phyloP scores from a whole-genome alignment of 2,329 filamentous ascomycete genomes.

The Hypocrella siamensis region DNA sequence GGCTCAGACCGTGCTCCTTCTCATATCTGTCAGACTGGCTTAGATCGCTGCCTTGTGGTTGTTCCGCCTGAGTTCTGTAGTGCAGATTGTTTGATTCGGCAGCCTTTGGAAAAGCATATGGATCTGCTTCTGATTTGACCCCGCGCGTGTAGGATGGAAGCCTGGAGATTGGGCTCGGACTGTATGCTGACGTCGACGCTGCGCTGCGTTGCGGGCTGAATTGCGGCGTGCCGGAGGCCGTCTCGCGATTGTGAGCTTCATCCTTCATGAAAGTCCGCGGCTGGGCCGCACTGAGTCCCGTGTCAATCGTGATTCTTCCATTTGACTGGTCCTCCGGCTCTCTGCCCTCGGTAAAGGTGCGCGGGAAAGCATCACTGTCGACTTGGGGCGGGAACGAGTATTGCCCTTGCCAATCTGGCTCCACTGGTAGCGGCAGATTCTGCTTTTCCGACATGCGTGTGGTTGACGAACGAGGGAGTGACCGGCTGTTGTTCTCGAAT shows the following conservation, averaged over 20 bases:
- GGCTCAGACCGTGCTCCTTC: slow-evolving; percentile 20
- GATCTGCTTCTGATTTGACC: background rate
- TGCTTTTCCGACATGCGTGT: slow-evolving; percentile 44
- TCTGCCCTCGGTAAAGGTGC: slow-evolving; percentile 22
- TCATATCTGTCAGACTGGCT: slow-evolving; percentile 21
- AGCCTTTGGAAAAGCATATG: background rate
- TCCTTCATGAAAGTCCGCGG: background rate
- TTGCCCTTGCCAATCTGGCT: slow-evolving; percentile 41
- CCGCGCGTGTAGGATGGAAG: background rate
- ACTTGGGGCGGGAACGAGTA: slow-evolving; percentile 32
- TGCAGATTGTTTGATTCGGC: slow-evolving; percentile 1
- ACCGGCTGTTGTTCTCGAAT: slow-evolving; percentile 34
- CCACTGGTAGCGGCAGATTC: slow-evolving; percentile 33
- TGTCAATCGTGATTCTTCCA: background rate
- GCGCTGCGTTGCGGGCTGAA: slow-evolving; percentile 1
- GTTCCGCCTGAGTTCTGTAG: slow-evolving; percentile 1
- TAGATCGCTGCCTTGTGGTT: slow-evolving; percentile 15
- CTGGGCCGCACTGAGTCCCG: background rate
- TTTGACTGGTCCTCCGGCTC: background rate
- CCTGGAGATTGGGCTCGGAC: background rate
- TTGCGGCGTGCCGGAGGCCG: background rate
- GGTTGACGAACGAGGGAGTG: slow-evolving; percentile 26
- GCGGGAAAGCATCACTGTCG: slow-evolving; percentile 28
- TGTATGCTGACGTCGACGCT: background rate
- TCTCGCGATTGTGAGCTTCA: background rate